Evolutionary conservation across 2,329 filamentous ascomycete genomes (phyloP), one percentile per base, ranked within the genome.

Genomic region (Stagonosporopsis chrysanthemi): DNA sequence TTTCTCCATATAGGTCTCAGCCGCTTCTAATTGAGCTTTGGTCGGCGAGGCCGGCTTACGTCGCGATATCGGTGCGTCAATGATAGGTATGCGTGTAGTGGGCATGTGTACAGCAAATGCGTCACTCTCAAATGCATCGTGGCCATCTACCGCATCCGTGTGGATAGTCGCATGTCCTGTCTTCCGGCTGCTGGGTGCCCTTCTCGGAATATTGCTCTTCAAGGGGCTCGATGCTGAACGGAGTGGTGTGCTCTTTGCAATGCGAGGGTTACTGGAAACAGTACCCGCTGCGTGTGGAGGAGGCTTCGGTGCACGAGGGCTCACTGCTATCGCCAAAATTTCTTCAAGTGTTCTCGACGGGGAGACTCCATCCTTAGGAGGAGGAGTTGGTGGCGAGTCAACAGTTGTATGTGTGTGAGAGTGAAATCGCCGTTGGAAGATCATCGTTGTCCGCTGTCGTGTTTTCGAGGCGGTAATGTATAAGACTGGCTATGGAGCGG

Each of bases 41-140:
- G 62, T 61, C 4, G 65, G 63, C 9, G 58, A 57, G 1, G 54
- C 55, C 2, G 57, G 38, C 46, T 63, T 69, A 3, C 50, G 46
- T 22, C 63, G 52, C 26, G 63, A 63, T 2, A 59, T 50, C 4
- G 67, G 56, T 4, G 44, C 38, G 2, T 73, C 68, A 1, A 74
- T 40, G 19, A 74, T 66, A 2, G 68, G 71, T 38, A 70, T 60
- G 2, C 72, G 64, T 4, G 72, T 75, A 1, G 70, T 72, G 2
- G 71, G 72, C 70, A 73, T 74, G 11, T 72, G 62, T 6, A 75
- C 59, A 11, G 71, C 71, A 38, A 73, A 75, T 0, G 69, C 68
- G 51, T 75, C 72, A 48, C 69, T 73, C 47, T 75, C 69, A 46
- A 75, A 75, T 2, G 66, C 64, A 6, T 66, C 64, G 3, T 70